phyloP scores from a whole-genome alignment of 345 rosid genomes.

The Melaleuca alternifolia region DNA sequence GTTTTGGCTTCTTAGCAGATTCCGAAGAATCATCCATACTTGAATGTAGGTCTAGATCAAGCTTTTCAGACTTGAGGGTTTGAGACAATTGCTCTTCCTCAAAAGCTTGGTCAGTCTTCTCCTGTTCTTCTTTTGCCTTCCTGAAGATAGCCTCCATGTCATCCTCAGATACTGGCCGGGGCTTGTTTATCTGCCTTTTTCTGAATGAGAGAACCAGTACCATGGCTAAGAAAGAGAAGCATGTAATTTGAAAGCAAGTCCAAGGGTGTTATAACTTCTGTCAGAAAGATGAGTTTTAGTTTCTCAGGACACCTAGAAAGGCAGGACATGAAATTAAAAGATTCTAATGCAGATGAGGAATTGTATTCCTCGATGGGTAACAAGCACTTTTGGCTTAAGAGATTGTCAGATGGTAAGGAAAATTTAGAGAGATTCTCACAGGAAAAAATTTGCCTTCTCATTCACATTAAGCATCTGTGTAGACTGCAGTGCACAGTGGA shows the following conservation, averaged over 20 bases:
- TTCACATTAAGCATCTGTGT: background rate
- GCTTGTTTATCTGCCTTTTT: conserved; percentile 62
- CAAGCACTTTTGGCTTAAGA: background rate
- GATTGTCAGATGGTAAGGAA: background rate
- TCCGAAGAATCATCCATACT: conserved; percentile 13
- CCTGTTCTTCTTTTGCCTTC: conserved; percentile 73
- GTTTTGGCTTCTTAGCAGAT: conserved; percentile 27
- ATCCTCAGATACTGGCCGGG: conserved; percentile 56
- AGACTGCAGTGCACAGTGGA: background rate
- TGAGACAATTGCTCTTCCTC: conserved; percentile 33
- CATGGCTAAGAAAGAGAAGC: background rate
- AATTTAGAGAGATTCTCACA: background rate
- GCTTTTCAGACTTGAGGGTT: no score
- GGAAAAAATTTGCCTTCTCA: background rate
- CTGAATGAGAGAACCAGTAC: conserved; percentile 15
- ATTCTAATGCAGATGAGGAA: background rate
- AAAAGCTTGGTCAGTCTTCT: conserved; percentile 50
- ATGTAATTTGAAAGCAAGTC: background rate
- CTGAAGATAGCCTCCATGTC: conserved; percentile 65
- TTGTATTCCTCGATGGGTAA: background rate
- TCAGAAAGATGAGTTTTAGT: background rate
- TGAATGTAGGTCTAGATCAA: conserved; percentile 5
- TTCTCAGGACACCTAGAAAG: background rate
- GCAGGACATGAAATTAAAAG: background rate
- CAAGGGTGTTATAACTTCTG: background rate